Evolutionary conservation across 176 grass and related monocot genomes (phyloP), one percentile per base, ranked within the genome.

Genomic region (Tuctoria greenei): DNA sequence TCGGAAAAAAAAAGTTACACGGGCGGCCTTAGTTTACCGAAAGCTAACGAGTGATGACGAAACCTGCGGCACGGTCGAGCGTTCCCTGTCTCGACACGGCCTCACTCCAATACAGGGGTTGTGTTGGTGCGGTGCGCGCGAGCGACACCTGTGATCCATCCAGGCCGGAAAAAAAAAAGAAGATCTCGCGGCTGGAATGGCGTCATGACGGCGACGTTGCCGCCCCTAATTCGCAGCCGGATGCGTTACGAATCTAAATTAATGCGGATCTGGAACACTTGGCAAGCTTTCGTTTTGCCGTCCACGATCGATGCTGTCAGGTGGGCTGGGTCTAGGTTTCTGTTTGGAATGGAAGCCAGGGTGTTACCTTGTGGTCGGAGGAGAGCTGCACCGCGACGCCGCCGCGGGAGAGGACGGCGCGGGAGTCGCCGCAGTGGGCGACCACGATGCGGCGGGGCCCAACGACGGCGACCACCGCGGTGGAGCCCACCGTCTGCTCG

Each of bases 341-440:
- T n/a, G n/a, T n/a, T n/a, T n/a, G n/a, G n/a, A n/a, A n/a, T n/a
- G n/a, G n/a, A n/a, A n/a, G n/a, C n/a, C n/a, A n/a, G n/a, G n/a
- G n/a, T 38, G 11, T 8, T 20, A 94, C 92, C 89, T 92, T 96
- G 83, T 96, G 93, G 83, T 96, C 93, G 21, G 28, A 80, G 56
- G 93, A 96, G 81, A 96, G 93, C 8, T 86, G 76, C 15, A 92
- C 65, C 2, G 89, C 80, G 4, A 84, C 72, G 65, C 89, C 89
- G 44, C 74, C 86, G 62, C 86, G 89, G 0, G 66, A 92, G 67
- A 96, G 89, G 5, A 92, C 86, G 51, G 89, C 93, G 54, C 89
- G 83, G 6, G 93, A 92, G 82, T 92, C 93, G 38, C 93, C 93
- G 68, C 93, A 96, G 86, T 96, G 92, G 56, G 86, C 89, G 1